A percentile compares a stretch with the other conserved stretches of the same genome.
These are phyloP conservation scores for Tolypocladium cylindrosporum DNA, from an alignment of 2,329 filamentous ascomycete species.

Conservation along the genomic window DNA sequence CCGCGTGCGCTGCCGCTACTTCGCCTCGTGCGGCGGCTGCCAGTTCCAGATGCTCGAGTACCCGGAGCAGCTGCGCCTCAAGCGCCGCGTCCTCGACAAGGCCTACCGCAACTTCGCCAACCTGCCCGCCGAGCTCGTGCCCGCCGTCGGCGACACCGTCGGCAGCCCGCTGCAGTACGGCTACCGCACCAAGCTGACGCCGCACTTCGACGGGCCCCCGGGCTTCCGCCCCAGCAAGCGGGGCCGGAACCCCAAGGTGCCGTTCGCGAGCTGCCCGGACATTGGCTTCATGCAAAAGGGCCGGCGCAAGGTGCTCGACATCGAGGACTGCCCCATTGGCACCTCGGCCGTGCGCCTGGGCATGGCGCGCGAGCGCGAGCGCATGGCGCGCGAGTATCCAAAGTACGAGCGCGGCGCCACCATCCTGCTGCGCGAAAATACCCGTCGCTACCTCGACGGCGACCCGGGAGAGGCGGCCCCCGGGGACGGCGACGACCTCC, in stretches of 20 bases:
- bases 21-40: constrained; percentile 78
- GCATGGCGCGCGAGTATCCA: constrained; percentile 59
- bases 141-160: constrained; percentile 72
- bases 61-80: constrained; percentile 72
- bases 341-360: constrained; percentile 76
- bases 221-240: constrained; percentile 38
- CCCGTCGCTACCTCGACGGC: constrained; percentile 52
- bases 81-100: constrained; percentile 78
- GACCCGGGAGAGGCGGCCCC: constrained; percentile 9
- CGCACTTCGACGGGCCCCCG: constrained; percentile 80
- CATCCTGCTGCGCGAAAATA: constrained; percentile 79
- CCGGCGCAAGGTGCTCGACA: constrained; percentile 72
- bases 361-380: constrained; percentile 66
- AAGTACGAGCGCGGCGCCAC: constrained; percentile 78
- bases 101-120: constrained; percentile 88
- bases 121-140: constrained; percentile 64
- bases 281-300: constrained; percentile 90
- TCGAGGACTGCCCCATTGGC: constrained; percentile 94
- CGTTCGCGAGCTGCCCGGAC: constrained; percentile 57
- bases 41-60: constrained; percentile 98
- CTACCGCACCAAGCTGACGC: constrained; percentile 94
- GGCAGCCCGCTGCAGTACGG: constrained; percentile 84
- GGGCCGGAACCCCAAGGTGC: constrained; percentile 33
- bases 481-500: constrained; percentile 11
- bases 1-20: constrained; percentile 76